phyloP scores from a whole-genome alignment of 441 rosid species.

The Gossypium aridum region DNA sequence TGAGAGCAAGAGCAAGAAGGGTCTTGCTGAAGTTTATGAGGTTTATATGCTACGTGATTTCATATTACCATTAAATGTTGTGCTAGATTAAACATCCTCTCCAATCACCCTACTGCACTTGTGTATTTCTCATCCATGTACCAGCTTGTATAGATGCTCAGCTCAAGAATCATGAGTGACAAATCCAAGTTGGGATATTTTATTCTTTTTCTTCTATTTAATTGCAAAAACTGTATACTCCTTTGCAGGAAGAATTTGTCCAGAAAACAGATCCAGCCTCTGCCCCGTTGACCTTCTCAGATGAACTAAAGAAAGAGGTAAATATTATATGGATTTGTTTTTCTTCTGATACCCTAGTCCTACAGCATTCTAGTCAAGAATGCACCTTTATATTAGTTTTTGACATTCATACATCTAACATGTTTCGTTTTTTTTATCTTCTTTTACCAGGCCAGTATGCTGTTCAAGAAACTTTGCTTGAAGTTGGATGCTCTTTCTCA shows the following conservation, averaged over 20 bases:
- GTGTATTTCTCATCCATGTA: not conserved
- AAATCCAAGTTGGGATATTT: not conserved
- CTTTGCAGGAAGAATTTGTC: conserved; percentile 73
- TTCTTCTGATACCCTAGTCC: not conserved
- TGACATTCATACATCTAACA: not conserved
- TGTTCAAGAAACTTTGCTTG: conserved; percentile 77
- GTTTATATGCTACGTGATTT: conserved; percentile 30
- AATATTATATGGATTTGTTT: conserved; percentile 7
- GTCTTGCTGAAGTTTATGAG: conserved; percentile 94
- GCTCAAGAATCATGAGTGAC: conserved; percentile 3
- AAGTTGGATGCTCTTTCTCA: conserved; percentile 96
- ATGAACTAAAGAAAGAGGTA: conserved; percentile 87
- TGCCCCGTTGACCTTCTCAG: conserved; percentile 63
- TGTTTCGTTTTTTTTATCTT: not conserved
- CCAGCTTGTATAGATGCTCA: not conserved
- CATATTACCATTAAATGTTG: not conserved
- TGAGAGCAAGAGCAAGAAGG: conserved; percentile 84
- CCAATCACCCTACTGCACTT: not conserved
- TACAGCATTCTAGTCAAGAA: not conserved
- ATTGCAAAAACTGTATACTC: not conserved
- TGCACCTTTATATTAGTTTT: not conserved
- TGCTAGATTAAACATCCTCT: not conserved
- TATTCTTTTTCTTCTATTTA: not conserved
- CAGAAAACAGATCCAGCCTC: conserved; percentile 59
- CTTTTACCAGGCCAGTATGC: conserved; percentile 47